Base-by-base conservation (phyloP, 2,329 filamentous ascomycete genomes). In the Dichotomopilus funicola region DNA sequence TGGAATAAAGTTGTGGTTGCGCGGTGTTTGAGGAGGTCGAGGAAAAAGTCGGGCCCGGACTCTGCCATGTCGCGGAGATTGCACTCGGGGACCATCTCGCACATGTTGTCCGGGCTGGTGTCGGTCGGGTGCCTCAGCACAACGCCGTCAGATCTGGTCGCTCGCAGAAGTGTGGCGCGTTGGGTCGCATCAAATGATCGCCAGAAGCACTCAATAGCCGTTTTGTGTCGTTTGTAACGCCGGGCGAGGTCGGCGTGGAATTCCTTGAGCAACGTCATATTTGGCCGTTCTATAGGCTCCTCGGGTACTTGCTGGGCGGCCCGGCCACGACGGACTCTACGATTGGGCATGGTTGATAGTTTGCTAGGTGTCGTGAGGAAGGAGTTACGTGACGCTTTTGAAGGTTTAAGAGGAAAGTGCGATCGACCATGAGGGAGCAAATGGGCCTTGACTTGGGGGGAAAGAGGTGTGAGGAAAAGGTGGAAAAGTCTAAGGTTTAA, bases 31-130 rank as follows among this genome's bases (percentile, higher is more conserved):
- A 62, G 54, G 6, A 62, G 42, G 8, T 59, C 36, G 6, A 62
- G 42, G 11, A 62, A 54, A 31, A 61, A 67, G n/a, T 75, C 66
- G 0, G 74, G 68, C 1, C 61, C 64, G 0, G 70, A 63, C 0
- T 65, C 61, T 3, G 71, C 60, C 2, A 78, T 63, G 31, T 78
- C 73, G 6, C 62, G 66, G 1, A 78, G 53, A 54, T 78, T 77
- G 67, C 68, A 71, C 48, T 78, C 77, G 0, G 75, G 73, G 0
- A 72, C 60, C 2, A 76, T 45, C n/a, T 71, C 72, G 61, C 59
- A 71, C 12, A 71, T 62, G n/a, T 66, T 65, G 0, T 71, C 73
- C 31, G 75, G 11, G 0, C 69, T 67, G 2, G 34, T 33, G 51
- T 78, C 74, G 2, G 27, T 33, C 1, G 68, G 54, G 45, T 72